phyloP scores from a whole-genome alignment of 345 rosid genomes.

The Anacardium occidentale region DNA sequence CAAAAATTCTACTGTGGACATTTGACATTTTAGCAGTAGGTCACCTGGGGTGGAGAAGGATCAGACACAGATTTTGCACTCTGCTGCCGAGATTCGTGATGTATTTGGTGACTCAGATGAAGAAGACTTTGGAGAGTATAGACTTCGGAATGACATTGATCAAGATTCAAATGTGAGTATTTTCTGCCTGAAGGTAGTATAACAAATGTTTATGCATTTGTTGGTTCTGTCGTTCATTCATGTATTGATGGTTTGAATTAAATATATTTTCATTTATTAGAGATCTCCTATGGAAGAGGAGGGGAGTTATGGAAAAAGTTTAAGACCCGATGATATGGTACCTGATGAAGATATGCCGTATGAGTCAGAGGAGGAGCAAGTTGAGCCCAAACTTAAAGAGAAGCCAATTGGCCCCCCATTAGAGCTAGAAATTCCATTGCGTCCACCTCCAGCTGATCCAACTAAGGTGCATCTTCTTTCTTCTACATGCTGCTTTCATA shows the following conservation, averaged over 20 bases:
- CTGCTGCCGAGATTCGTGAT: slow-evolving; percentile 90
- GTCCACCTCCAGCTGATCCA: slow-evolving; percentile 77
- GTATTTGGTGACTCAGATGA: slow-evolving; percentile 98
- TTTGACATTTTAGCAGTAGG: slow-evolving; percentile 38
- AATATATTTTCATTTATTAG: slow-evolving; percentile 35
- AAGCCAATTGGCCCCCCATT: slow-evolving; percentile 90
- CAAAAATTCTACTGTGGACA: neutral
- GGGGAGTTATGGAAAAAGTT: slow-evolving; percentile 63
- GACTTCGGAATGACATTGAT: slow-evolving; percentile 61
- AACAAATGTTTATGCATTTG: slow-evolving; percentile 2
- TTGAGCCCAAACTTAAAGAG: slow-evolving; percentile 71
- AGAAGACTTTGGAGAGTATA: slow-evolving; percentile 75
- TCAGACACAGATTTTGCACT: slow-evolving; percentile 48
- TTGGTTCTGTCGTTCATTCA: slow-evolving; percentile 1
- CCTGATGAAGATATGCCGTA: slow-evolving; percentile 76
- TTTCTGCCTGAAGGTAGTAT: slow-evolving; percentile 15
- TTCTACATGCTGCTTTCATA: slow-evolving; percentile 5
- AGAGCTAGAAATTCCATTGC: slow-evolving; percentile 85
- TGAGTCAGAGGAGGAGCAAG: slow-evolving; percentile 81
- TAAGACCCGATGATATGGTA: slow-evolving; percentile 71
- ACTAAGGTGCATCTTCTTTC: slow-evolving; percentile 50
- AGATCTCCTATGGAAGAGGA: slow-evolving; percentile 83
- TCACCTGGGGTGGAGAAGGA: slow-evolving; percentile 72
- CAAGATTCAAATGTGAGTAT: slow-evolving; percentile 63
- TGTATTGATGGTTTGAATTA: slow-evolving; percentile 12